Evolutionary conservation across 2,329 filamentous ascomycete genomes (phyloP), one percentile per base, ranked within the genome.

Genomic region (Chrysosporium keratinophilum): DNA sequence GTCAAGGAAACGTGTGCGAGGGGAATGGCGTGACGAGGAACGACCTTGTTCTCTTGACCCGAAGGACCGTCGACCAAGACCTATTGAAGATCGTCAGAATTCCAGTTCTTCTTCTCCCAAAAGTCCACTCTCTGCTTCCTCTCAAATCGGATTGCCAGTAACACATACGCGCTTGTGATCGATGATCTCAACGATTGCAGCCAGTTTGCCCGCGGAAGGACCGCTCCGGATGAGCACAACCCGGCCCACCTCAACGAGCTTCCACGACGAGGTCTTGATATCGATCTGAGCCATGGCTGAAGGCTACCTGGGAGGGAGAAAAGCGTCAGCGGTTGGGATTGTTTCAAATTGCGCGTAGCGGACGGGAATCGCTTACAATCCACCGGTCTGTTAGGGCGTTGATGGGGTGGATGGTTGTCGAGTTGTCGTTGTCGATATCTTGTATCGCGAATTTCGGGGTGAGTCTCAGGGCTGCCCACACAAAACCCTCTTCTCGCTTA

Each of bases 131-230:
- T 45, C 12, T 23, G 2, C 37, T 5, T 15, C 17, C 3, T 19
- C 42, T 15, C 15, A 45, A 40, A 17, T 45, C 33, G 12, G 5
- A 10, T 5, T 19, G 23, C 19, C 15, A n/a, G 10, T 11, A 46
- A 50, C 71, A 88, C 93, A 74, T 95, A 98, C 93, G 78, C 93
- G 89, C 84, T 95, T 96, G 86, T 98, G 91, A 79, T 98, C 93
- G 79, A 98, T 93, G 77, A 98, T 97, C 84, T 98, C 91, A 77
- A 95, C 89, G 71, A 98, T 91, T 69, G 84, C 79, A 69, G 90
- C 94, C 68, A 97, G 83, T 74, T 87, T 87, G 78, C 90, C 90
- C 66, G 79, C 78, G 79, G 78, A 87, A 67, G 84, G 83, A 71
- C 89, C 86, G 72, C 81, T 78, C 76, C 88, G 85, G 79, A 97